Conservation (phyloP, 495 filamentous ascomycete genomes). For the Neurospora cerealis region DNA sequence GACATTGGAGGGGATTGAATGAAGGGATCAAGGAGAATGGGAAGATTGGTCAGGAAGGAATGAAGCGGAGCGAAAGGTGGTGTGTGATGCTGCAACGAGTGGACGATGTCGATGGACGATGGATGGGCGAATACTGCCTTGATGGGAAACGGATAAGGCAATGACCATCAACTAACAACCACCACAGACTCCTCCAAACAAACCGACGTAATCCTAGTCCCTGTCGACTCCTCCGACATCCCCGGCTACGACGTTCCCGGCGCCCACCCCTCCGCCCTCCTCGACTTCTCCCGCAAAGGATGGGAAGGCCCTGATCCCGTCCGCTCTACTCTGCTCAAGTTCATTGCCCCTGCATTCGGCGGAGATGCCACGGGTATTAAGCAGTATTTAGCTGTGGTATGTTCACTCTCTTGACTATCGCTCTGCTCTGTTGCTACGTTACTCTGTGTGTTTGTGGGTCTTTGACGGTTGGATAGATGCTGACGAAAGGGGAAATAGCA, state of each 20-base stretch:
- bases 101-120: too few relatives aligned
- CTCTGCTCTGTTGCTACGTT: neutral
- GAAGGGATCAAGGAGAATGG: too few relatives aligned
- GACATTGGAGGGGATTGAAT: neutral
- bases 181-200: neutral
- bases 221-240: neutral
- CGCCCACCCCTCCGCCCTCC: neutral
- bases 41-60: too few relatives aligned
- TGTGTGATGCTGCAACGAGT: too few relatives aligned
- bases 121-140: too few relatives aligned
- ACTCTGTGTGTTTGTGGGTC: neutral
- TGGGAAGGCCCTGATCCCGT: neutral
- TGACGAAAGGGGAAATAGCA: neutral
- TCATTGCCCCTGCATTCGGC: neutral
- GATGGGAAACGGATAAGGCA: neutral
- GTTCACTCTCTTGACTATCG: neutral
- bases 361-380: neutral
- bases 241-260: neutral
- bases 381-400: neutral
- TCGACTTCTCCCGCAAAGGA: neutral
- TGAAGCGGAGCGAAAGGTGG: too few relatives aligned
- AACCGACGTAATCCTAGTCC: neutral
- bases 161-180: neutral
- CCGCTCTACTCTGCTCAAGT: neutral
- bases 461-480: neutral